A percentile compares a stretch with the other conserved stretches of the same genome.
Conservation (phyloP, 2,329 filamentous ascomycete species). For the Colletotrichum sidae region DNA sequence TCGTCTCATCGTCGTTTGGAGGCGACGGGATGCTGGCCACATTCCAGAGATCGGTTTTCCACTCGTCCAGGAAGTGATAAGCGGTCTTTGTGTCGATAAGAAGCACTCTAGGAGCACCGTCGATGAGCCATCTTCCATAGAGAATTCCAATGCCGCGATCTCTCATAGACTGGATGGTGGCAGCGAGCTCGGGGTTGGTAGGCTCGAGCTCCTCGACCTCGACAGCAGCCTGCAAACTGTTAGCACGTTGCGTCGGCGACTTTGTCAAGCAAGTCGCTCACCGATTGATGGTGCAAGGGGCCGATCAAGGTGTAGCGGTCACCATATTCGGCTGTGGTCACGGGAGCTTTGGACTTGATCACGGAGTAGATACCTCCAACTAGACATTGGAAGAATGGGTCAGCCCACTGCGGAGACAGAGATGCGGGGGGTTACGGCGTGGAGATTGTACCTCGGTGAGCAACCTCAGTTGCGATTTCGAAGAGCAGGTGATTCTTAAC, state of each 20-base stretch:
- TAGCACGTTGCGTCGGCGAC: slow-evolving; percentile 10
- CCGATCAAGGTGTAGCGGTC: slow-evolving; percentile 96
- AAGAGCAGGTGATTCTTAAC: slow-evolving; percentile 97
- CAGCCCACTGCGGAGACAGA: slow-evolving; percentile 39
- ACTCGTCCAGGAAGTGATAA: slow-evolving; percentile 92
- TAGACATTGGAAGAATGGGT: slow-evolving; percentile 50
- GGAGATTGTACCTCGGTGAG: slow-evolving; percentile 81
- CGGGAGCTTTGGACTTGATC: slow-evolving; percentile 97
- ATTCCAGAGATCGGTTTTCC: slow-evolving; percentile 97
- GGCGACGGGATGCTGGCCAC: slow-evolving; percentile 93
- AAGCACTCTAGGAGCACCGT: slow-evolving; percentile 92
- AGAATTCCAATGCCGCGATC: slow-evolving; percentile 89
- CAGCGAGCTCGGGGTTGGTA: slow-evolving; percentile 79
- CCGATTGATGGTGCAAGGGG: slow-evolving; percentile 90
- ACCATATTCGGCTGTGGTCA: slow-evolving; percentile 98
- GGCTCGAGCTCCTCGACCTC: slow-evolving; percentile 96
- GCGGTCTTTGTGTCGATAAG: slow-evolving; percentile 96
- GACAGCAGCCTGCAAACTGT: slow-evolving; percentile 80
- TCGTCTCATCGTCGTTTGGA: slow-evolving; percentile 91
- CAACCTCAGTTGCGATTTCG: slow-evolving; percentile 96
- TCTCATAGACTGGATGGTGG: slow-evolving; percentile 92
- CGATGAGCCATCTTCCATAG: slow-evolving; percentile 97
- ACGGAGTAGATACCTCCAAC: slow-evolving; percentile 99
- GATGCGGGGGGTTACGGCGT: slow-evolving; percentile 11
- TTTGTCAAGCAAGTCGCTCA: slow-evolving; percentile 57